These are phyloP conservation scores for Trichoderma virens DNA, from an alignment of 495 filamentous ascomycete species.

Conservation along the genomic window DNA sequence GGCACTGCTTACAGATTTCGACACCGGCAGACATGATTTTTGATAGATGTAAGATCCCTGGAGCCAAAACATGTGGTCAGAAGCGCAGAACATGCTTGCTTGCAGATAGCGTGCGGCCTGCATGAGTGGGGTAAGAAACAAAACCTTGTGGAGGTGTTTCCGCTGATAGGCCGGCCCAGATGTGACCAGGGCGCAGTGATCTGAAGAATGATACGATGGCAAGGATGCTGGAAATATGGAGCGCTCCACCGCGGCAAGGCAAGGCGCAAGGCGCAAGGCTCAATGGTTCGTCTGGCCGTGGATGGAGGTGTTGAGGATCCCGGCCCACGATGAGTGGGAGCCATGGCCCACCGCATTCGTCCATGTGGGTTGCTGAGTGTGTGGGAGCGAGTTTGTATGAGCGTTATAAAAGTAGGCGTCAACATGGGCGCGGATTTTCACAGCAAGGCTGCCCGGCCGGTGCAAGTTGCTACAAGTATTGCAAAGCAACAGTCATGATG, in stretches of 20 bases:
- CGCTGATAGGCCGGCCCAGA: neutral
- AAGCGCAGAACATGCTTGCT: neutral
- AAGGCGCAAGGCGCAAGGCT: neutral
- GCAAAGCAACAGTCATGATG: too few relatives aligned
- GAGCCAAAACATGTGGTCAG: neutral
- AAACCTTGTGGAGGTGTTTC: neutral
- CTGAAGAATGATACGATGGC: slow-evolving; percentile 5
- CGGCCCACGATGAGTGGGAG: neutral
- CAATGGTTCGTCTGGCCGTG: neutral
- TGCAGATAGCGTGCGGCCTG: slow-evolving; percentile 8
- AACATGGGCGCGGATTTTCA: too few relatives aligned
- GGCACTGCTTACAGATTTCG: neutral
- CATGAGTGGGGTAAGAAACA: neutral
- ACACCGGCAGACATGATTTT: neutral
- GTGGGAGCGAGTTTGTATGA: neutral
- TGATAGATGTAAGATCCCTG: slow-evolving; percentile 1
- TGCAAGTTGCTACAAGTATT: too few relatives aligned
- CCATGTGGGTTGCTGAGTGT: neutral
- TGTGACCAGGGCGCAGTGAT: slow-evolving; percentile 2
- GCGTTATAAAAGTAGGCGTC: neutral
- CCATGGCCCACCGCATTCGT: neutral
- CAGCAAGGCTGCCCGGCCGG: neutral
- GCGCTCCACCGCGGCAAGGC: neutral
- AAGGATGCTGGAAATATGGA: neutral
- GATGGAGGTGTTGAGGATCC: neutral